These are phyloP conservation scores for Hymenoscyphus repandus DNA, from an alignment of 2,329 filamentous ascomycete genomes.

Conservation along the genomic window DNA sequence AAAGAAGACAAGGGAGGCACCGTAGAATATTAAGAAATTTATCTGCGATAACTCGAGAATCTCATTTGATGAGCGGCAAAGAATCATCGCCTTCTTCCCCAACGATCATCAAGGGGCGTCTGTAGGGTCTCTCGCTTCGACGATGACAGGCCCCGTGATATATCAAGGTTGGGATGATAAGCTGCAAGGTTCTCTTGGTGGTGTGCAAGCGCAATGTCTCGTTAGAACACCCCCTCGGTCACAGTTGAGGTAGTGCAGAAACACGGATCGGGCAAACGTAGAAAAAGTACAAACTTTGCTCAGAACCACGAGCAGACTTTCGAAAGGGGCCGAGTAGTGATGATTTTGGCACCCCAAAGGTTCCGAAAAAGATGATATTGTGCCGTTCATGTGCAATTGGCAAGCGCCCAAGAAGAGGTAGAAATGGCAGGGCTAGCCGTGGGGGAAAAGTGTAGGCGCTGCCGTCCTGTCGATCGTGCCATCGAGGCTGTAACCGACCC, in stretches of 20 bases:
- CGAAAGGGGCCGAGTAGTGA: no score
- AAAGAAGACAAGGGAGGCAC: no score
- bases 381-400: no score
- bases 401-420: no score
- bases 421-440: conserved; percentile 9
- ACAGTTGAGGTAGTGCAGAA: conserved; percentile 6
- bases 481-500: background rate
- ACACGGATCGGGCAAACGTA: conserved; percentile 2
- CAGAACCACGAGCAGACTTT: background rate
- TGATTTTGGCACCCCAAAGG: no score
- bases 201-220: conserved; percentile 18
- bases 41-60: conserved; percentile 12
- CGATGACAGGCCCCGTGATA: conserved; percentile 28
- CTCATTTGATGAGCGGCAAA: conserved; percentile 22
- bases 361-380: no score
- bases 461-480: conserved; percentile 14
- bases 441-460: conserved; percentile 11
- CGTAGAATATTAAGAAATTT: no score
- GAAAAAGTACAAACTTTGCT: conserved; percentile 3
- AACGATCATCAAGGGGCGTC: conserved; percentile 27
- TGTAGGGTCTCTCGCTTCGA: conserved; percentile 27
- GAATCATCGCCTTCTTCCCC: conserved; percentile 17
- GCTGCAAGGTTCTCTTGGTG: conserved; percentile 20
- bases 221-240: conserved; percentile 11
- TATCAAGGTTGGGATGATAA: conserved; percentile 27